These are phyloP conservation scores for Aspergillus felis DNA, from an alignment of 2,329 filamentous ascomycete species.

Conservation along the genomic window DNA sequence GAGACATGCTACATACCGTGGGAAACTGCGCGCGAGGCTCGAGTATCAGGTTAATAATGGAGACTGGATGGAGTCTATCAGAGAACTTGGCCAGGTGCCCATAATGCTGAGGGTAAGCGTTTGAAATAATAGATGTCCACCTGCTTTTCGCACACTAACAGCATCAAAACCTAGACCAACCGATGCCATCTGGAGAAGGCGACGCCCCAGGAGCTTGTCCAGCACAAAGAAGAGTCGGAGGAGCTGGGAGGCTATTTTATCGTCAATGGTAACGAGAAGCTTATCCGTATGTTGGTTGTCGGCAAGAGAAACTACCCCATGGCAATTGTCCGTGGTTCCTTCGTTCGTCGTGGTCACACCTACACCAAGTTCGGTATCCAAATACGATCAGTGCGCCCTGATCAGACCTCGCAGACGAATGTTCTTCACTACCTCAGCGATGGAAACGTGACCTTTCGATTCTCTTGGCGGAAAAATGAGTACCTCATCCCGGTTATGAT, in stretches of 20 bases:
- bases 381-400: conserved; percentile 87
- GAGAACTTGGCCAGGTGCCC: conserved; percentile 84
- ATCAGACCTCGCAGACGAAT: conserved; percentile 97
- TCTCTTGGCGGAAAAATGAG: conserved; percentile 97
- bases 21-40: conserved; percentile 75
- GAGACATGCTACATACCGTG: conserved; percentile 85
- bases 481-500: conserved; percentile 95
- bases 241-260: conserved; percentile 96
- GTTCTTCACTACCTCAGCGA: conserved; percentile 93
- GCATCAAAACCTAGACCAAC: conserved; percentile 60
- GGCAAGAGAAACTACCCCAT: conserved; percentile 91
- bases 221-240: conserved; percentile 90
- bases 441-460: conserved; percentile 93
- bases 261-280: conserved; percentile 95
- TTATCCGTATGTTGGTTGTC: conserved; percentile 87
- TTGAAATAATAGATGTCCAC: conserved; percentile 1
- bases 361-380: conserved; percentile 91
- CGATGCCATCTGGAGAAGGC: conserved; percentile 85
- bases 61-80: conserved; percentile 73
- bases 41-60: conserved; percentile 86
- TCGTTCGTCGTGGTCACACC: conserved; percentile 76
- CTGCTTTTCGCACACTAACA: conserved; percentile 1
- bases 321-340: conserved; percentile 88
- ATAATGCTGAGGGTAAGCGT: conserved; percentile 80
- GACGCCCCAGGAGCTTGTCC: conserved; percentile 75